phyloP scores from a whole-genome alignment of 768 basidiomycete genomes.

The Sporobolomyces pararoseus region DNA sequence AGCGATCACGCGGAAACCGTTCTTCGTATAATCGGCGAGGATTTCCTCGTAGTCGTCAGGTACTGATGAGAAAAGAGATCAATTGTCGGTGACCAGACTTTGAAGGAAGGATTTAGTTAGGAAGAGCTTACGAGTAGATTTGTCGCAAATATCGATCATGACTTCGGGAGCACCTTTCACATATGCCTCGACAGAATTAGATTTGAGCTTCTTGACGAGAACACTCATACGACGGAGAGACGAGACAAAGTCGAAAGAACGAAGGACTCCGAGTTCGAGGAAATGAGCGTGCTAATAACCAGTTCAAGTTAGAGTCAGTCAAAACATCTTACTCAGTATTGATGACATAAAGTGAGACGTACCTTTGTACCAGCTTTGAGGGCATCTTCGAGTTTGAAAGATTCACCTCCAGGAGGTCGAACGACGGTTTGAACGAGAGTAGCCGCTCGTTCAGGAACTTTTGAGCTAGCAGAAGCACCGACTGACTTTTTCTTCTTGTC shows the following conservation, averaged over 20 bases:
- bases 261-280: slow-evolving; percentile 90
- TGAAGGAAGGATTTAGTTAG: background rate
- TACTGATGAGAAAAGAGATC: slow-evolving; percentile 56
- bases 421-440: slow-evolving; percentile 95
- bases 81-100: background rate
- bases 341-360: slow-evolving; percentile 30
- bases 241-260: slow-evolving; percentile 95
- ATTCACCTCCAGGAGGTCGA: slow-evolving; percentile 85
- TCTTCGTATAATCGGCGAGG: slow-evolving; percentile 90
- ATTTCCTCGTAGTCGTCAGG: slow-evolving; percentile 95
- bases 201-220: slow-evolving; percentile 89
- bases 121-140: slow-evolving; percentile 69
- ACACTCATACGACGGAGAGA: slow-evolving; percentile 93
- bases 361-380: slow-evolving; percentile 72
- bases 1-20: slow-evolving; percentile 95
- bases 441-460: slow-evolving; percentile 60
- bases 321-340: no score
- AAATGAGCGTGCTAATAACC: slow-evolving; percentile 80
- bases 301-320: background rate
- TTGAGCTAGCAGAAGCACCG: slow-evolving; percentile 12
- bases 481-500: slow-evolving; percentile 20
- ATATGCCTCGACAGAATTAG: slow-evolving; percentile 92
- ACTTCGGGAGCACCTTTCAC: slow-evolving; percentile 99
- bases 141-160: slow-evolving; percentile 91
- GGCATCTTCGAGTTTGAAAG: slow-evolving; percentile 89